Base-by-base conservation (phyloP, 2,329 filamentous ascomycete species). In the Botrytis paeoniae region DNA sequence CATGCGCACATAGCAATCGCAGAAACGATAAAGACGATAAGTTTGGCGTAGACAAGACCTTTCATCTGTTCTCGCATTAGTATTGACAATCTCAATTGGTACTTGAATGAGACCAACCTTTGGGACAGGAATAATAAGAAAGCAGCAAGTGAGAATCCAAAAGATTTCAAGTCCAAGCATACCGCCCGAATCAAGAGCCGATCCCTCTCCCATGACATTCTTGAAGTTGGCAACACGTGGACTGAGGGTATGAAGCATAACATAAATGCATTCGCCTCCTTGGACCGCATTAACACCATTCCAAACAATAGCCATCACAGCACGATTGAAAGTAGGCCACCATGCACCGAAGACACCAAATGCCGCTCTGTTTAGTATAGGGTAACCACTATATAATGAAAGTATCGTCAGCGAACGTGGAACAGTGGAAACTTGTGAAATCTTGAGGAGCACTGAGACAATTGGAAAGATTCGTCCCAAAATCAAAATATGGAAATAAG, bases 291-390 rank as follows among this genome's bases (percentile, higher is more conserved):
- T 84, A 2, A 85, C 82, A 3, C 83, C 83, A 63, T 83, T 84
- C 83, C 83, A 85, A 7, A 85, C 83, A 57, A 71, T 71, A 35
- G 70, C 61, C 70, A 72, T 72, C 69, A 83, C 81, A 10, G 83
- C 84, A 29, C 84, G 80, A 73, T 83, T 84, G 71, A 83, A 82
- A 8, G 80, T 81, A 2, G 84, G 84, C 83, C 84, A 86, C 77
- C 82, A 81, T 0, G 83, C 83, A 37, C 84, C 84, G 74, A 82
- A 85, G 1, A 84, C 76, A 9, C 84, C 84, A 75, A 85, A 86
- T 0, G 82, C 80, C 1, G 83, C 78, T 57, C 84, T 81, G 76
- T 81, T 83, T 25, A 84, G 73, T 10, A 85, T 81, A 10, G 84
- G 83, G 74, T 81, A 85, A 65, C 78, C 77, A 69, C 77, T 72